Evolutionary conservation across 2,329 filamentous ascomycete species (phyloP).

Genomic region (Penicillium verrucosum): DNA sequence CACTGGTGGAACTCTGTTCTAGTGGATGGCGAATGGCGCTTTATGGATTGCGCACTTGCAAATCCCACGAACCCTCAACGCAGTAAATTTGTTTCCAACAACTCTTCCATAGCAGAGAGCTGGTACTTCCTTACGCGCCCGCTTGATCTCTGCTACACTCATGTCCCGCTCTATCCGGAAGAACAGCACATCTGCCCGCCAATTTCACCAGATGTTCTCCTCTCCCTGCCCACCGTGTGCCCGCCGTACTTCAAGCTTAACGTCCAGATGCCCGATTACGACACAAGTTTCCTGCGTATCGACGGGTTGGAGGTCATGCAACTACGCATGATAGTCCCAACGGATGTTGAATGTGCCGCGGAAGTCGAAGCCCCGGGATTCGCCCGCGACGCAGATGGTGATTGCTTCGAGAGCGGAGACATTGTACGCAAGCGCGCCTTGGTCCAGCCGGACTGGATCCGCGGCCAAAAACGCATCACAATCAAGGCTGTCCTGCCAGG

Average conservation of each 20-base stretch:
- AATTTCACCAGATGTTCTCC: conserved; percentile 77
- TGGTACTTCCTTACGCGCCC: conserved; percentile 96
- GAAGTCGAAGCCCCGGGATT: conserved; percentile 85
- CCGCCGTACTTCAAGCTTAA: conserved; percentile 82
- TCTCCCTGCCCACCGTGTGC: conserved; percentile 81
- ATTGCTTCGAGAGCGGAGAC: conserved; percentile 90
- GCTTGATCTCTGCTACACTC: conserved; percentile 89
- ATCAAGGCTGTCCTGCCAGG: conserved; percentile 88
- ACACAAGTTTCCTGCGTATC: conserved; percentile 79
- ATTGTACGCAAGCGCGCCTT: conserved; percentile 79
- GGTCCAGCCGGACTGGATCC: conserved; percentile 87
- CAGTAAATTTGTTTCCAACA: conserved; percentile 69
- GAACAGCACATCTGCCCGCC: conserved; percentile 93
- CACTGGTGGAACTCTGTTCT: conserved; percentile 98
- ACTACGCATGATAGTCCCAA: conserved; percentile 78
- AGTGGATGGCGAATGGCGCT: conserved; percentile 91
- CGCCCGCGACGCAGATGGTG: conserved; percentile 79
- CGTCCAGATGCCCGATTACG: conserved; percentile 80
- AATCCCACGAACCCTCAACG: conserved; percentile 85
- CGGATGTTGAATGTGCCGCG: conserved; percentile 86
- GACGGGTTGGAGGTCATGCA: conserved; percentile 94
- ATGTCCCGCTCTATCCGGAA: conserved; percentile 79
- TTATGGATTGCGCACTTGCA: conserved; percentile 90
- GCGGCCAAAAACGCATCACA: conserved; percentile 83
- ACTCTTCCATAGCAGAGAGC: conserved; percentile 67